phyloP scores from a whole-genome alignment of 2,329 filamentous ascomycete genomes.

The Trichocomaceae sp. region DNA sequence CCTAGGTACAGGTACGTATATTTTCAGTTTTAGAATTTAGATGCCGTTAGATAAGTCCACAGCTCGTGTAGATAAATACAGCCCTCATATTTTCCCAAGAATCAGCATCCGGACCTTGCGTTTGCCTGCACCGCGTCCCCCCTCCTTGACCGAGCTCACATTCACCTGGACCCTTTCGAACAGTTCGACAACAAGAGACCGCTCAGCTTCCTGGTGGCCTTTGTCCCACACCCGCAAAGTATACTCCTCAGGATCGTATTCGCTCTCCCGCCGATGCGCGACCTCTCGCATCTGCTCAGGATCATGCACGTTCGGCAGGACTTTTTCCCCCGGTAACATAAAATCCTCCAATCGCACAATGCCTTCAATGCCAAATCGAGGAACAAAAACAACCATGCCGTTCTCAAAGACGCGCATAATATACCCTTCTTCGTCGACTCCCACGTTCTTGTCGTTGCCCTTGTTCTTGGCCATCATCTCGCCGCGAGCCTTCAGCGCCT shows the following conservation, averaged over 20 bases:
- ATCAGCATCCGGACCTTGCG: slow-evolving; percentile 52
- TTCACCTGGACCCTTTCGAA: slow-evolving; percentile 88
- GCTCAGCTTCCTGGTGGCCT: slow-evolving; percentile 34
- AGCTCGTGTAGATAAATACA: neutral
- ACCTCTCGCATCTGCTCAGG: slow-evolving; percentile 29
- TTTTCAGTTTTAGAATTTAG: too few species aligned
- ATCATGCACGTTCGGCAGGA: slow-evolving; percentile 21
- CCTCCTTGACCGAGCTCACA: slow-evolving; percentile 89
- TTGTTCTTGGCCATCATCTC: slow-evolving; percentile 32
- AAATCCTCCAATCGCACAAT: slow-evolving; percentile 82
- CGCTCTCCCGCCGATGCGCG: slow-evolving; percentile 56
- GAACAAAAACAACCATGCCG: slow-evolving; percentile 93
- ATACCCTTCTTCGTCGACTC: slow-evolving; percentile 79
- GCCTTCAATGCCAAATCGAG: slow-evolving; percentile 90
- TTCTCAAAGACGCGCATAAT: slow-evolving; percentile 97
- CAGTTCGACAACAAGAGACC: slow-evolving; percentile 59
- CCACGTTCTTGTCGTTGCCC: slow-evolving; percentile 28
- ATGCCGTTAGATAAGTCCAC: too few species aligned
- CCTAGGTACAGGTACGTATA: too few species aligned
- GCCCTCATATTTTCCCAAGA: slow-evolving; percentile 20
- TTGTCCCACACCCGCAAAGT: slow-evolving; percentile 56
- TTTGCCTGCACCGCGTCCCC: slow-evolving; percentile 76
- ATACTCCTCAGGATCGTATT: slow-evolving; percentile 82
- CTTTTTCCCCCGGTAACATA: slow-evolving; percentile 54
- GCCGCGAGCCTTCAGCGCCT: slow-evolving; percentile 74